Conservation (phyloP, 345 rosid species). For the Abelmoschus esculentus region DNA sequence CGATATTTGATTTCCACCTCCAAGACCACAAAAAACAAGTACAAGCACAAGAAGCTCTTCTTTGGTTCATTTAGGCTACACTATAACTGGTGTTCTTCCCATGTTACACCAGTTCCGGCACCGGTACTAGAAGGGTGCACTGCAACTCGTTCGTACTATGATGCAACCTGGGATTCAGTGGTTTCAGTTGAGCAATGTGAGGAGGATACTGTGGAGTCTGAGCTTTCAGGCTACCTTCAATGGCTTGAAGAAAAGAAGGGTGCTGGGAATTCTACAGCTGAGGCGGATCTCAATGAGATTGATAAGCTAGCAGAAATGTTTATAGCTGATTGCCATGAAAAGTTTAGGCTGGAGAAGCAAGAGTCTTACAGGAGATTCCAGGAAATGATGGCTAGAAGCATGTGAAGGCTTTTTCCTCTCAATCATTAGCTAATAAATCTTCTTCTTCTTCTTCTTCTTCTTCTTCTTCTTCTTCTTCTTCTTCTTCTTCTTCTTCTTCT, state of each 20-base stretch:
- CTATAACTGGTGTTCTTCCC: conserved; percentile 88
- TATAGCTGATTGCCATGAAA: conserved; percentile 77
- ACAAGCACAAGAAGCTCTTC: conserved; percentile 38
- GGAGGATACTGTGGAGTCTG: conserved; percentile 20
- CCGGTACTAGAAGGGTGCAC: conserved; percentile 37
- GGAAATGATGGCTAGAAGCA: conserved; percentile 66
- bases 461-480: neutral
- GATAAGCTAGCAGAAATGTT: conserved; percentile 78
- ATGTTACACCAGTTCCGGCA: conserved; percentile 50
- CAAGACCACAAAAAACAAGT: conserved; percentile 31
- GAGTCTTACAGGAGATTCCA: conserved; percentile 93
- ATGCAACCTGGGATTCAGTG: conserved; percentile 35
- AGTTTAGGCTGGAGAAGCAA: conserved; percentile 84
- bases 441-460: neutral
- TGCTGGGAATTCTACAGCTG: conserved; percentile 6
- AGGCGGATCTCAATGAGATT: conserved; percentile 43
- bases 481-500: neutral
- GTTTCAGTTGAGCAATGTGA: conserved; percentile 18
- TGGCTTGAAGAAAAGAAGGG: conserved; percentile 56
- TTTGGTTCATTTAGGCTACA: conserved; percentile 84
- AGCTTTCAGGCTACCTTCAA: conserved; percentile 53
- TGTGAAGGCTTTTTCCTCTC: conserved; percentile 21
- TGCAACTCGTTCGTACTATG: conserved; percentile 1
- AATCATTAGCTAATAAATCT: neutral
- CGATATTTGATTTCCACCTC: conserved; percentile 30